Evolutionary conservation across 768 basidiomycete species (phyloP).

Genomic region (Boletus huronensis): DNA sequence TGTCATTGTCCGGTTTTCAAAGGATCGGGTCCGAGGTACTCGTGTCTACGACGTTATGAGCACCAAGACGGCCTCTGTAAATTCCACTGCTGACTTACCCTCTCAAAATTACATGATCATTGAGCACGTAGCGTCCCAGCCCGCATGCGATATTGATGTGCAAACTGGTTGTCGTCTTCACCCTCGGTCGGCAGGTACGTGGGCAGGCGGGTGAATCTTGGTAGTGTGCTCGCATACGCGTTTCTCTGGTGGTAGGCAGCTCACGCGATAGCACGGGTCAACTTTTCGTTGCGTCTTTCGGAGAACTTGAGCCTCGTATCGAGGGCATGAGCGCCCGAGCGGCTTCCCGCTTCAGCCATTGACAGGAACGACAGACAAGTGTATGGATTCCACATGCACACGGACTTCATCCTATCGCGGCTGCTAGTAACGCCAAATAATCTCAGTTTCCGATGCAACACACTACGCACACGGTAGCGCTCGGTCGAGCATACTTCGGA

Average conservation of each 20-base stretch:
- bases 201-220: not conserved
- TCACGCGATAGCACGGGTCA: not conserved
- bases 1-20: not conserved
- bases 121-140: not conserved
- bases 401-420: no score
- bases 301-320: not conserved
- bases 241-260: not conserved
- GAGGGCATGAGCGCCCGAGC: not conserved
- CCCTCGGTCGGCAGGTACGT: not conserved
- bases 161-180: no score
- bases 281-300: not conserved
- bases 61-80: not conserved
- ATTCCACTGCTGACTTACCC: not conserved
- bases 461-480: not conserved
- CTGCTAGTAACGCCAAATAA: not conserved
- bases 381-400: not conserved
- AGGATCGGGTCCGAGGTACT: not conserved
- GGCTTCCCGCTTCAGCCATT: not conserved
- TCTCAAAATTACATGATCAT: not conserved
- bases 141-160: not conserved
- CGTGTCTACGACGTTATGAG: not conserved
- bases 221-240: not conserved
- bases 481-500: not conserved
- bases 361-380: not conserved
- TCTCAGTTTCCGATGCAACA: conserved; percentile 4